Conservation (phyloP, 2,329 filamentous ascomycete species). For the Monascus ruber region DNA sequence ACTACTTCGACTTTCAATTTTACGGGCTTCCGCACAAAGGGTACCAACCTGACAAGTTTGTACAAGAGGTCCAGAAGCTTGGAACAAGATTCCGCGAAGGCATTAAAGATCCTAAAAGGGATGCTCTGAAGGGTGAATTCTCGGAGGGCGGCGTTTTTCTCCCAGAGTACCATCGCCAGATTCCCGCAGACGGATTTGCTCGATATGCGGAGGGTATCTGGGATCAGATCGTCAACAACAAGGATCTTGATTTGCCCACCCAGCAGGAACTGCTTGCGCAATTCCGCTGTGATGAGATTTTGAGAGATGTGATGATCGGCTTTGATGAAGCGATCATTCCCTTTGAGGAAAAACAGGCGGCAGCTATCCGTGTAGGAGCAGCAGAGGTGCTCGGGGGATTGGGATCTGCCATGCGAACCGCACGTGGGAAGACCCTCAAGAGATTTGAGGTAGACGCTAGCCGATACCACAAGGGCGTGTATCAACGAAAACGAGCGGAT, state of each 20-base stretch:
- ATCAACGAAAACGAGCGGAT: conserved; percentile 71
- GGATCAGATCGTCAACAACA: conserved; percentile 99
- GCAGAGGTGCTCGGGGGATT: conserved; percentile 62
- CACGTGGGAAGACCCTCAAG: conserved; percentile 62
- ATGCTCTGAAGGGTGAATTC: conserved; percentile 53
- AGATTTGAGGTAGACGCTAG: conserved; percentile 86
- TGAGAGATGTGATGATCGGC: conserved; percentile 68
- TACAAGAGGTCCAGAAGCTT: conserved; percentile 65
- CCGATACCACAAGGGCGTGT: conserved; percentile 94
- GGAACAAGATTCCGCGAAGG: conserved; percentile 73
- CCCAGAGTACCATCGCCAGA: conserved; percentile 87
- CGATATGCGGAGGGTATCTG: conserved; percentile 88
- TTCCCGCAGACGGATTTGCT: conserved; percentile 93
- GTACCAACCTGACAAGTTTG: conserved; percentile 84
- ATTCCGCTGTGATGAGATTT: conserved; percentile 95
- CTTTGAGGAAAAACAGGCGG: conserved; percentile 74
- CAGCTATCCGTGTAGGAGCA: conserved; percentile 61
- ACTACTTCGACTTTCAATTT: conserved; percentile 98
- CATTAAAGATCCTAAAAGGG: conserved; percentile 56
- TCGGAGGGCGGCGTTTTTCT: conserved; percentile 75
- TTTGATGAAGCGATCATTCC: conserved; percentile 77
- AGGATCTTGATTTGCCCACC: conserved; percentile 89
- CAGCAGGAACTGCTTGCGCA: conserved; percentile 95
- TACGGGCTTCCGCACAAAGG: conserved; percentile 94
- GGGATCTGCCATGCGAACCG: conserved; percentile 59